Evolutionary conservation across 2,329 filamentous ascomycete genomes (phyloP).

Genomic region (Colletotrichum sidae): DNA sequence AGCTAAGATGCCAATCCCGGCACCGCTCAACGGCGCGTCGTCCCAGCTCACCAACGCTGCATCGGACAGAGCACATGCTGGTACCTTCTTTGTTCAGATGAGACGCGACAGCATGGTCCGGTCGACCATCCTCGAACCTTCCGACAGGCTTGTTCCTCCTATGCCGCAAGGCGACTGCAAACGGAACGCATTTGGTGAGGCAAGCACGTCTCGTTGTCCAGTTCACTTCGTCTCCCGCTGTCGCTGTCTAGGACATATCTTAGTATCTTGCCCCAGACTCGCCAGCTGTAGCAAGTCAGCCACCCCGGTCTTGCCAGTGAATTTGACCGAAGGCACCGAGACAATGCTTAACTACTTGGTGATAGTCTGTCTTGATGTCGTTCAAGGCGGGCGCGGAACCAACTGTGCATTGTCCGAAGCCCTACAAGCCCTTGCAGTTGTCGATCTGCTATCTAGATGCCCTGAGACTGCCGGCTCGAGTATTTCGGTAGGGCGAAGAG

Average conservation of each 20-base stretch:
- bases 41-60: conserved; percentile 11
- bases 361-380: conserved; percentile 6
- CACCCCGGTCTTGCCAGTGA: conserved; percentile 4
- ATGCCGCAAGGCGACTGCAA: conserved; percentile 1
- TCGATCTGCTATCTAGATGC: neutral
- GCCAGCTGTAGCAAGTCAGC: neutral
- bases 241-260: conserved; percentile 31
- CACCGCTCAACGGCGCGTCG: conserved; percentile 19
- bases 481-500: conserved; percentile 23
- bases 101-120: conserved; percentile 22
- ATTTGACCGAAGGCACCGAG: conserved; percentile 34
- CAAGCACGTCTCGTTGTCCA: conserved; percentile 13
- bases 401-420: neutral
- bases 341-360: conserved; percentile 28
- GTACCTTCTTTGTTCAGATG: conserved; percentile 21
- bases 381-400: conserved; percentile 3
- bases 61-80: neutral
- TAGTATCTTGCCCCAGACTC: conserved; percentile 12
- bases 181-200: conserved; percentile 22
- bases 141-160: neutral
- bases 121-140: conserved; percentile 6
- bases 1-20: conserved; percentile 7
- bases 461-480: conserved; percentile 10
- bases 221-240: conserved; percentile 10
- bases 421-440: conserved; percentile 14